Evolutionary conservation across 352 stramenopile species (phyloP), one percentile per base, ranked within the genome.

Genomic region (Pythium vanterpoolii): DNA sequence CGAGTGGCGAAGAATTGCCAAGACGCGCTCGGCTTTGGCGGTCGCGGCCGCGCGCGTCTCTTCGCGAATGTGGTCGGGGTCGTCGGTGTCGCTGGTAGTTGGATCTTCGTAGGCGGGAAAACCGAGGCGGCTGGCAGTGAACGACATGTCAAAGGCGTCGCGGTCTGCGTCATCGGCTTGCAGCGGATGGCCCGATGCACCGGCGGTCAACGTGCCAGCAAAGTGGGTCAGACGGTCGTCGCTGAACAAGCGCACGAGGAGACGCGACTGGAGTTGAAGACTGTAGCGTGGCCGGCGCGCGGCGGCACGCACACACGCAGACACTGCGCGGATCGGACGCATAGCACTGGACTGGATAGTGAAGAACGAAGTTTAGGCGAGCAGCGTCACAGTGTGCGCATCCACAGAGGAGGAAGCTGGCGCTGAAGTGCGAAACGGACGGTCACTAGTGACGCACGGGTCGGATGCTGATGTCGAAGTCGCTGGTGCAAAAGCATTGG

Each of bases 1-100:
- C 57, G 83, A 90, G 63, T 92, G 80, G 11, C 86, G 83, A 38
- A 95, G 49, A 42, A 92, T 72, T 5, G 81, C 80, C 49, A 95
- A 74, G 39, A 95, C 87, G 38, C 73, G 69, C 71, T 95, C 86
- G 23, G 86, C 83, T 62, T 90, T 92, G 27, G 64, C 68, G 1
- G 77, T 88, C 1, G 86, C 83, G 26, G 83, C 74, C 18, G 70
- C 68, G 43, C 86, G 72, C 8, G 74, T 73, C 50, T 95, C 86
- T 55, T 93, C 81, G n/a, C 86, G 79, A 52, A 93, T 83, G 27
- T 76, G 65, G 51, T 74, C 67, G 3, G 56, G 27, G 21, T 74
- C 60, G 1, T 82, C 33, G 0, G 61, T 58, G 34, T 78, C 71
- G 24, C 16, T 19, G 7, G 30, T n/a, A n/a, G n/a, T n/a, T n/a